Conservation (phyloP, 495 filamentous ascomycete species). For the Penicillium alfredii region DNA sequence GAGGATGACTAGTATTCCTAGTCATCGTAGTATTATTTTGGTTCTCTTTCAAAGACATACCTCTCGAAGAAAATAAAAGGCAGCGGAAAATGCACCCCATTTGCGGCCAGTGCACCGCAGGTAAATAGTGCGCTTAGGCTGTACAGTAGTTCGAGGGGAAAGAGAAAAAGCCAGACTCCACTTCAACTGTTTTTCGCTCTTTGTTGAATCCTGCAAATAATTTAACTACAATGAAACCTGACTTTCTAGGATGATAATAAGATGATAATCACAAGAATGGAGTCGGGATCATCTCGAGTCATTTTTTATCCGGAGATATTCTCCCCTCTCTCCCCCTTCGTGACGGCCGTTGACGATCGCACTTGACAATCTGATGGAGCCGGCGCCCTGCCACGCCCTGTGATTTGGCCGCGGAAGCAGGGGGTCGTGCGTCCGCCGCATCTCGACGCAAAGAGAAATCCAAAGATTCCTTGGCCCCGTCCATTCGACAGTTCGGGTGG, state of each 20-base stretch:
- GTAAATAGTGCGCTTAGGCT: conserved; percentile 29
- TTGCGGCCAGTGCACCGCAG: conserved; percentile 31
- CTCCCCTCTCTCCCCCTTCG: background rate
- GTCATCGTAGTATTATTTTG: too few relatives aligned
- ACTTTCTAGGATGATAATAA: too few relatives aligned
- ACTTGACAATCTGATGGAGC: conserved; percentile 16
- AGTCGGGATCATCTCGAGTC: conserved; percentile 1
- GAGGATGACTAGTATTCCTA: too few relatives aligned
- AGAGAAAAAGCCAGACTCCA: conserved; percentile 18
- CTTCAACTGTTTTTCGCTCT: too few relatives aligned
- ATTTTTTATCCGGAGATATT: background rate
- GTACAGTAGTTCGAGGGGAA: conserved; percentile 22
- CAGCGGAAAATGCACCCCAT: conserved; percentile 29
- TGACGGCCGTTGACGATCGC: conserved; percentile 19
- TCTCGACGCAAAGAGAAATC: conserved; percentile 39
- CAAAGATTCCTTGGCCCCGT: conserved; percentile 22
- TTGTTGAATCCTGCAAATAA: too few relatives aligned
- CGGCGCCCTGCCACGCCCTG: conserved; percentile 5
- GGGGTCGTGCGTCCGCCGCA: conserved; percentile 33
- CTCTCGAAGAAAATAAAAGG: conserved; percentile 13
- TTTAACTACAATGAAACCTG: too few relatives aligned
- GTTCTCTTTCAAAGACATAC: too few relatives aligned
- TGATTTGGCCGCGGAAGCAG: conserved; percentile 42
- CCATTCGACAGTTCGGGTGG: conserved; percentile 17
- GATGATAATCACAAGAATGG: conserved; percentile 1